These are phyloP conservation scores for Pigoraptor vietnamica DNA, from an alignment of 78 protist species.

Conservation along the genomic window DNA sequence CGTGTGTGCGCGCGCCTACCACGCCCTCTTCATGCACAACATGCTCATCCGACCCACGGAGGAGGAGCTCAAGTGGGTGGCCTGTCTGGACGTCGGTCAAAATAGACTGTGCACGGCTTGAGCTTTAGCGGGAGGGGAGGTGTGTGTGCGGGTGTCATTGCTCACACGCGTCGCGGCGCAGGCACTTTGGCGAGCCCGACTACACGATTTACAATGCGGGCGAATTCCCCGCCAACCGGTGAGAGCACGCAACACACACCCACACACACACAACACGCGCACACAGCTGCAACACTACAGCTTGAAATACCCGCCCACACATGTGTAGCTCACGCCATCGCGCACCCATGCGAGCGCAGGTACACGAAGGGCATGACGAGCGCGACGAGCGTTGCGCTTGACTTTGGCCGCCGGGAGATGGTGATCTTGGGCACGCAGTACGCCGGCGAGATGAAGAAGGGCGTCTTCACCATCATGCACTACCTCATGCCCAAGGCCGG, in stretches of 20 bases:
- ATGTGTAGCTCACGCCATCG: too few relatives aligned
- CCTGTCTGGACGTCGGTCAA: background rate
- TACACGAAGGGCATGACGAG: slow-evolving; percentile 76
- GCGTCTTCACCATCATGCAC: slow-evolving; percentile 86
- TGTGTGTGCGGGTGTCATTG: background rate
- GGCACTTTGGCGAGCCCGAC: slow-evolving; percentile 79
- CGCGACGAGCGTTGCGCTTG: slow-evolving; percentile 60
- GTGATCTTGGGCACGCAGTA: slow-evolving; percentile 91
- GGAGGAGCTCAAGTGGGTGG: slow-evolving; percentile 41
- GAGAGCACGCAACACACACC: background rate
- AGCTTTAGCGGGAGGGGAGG: background rate
- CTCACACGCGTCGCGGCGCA: background rate
- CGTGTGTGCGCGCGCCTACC: slow-evolving; percentile 80
- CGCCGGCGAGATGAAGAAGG: slow-evolving; percentile 94
- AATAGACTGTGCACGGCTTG: background rate
- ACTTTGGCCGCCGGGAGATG: slow-evolving; percentile 64
- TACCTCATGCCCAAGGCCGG: slow-evolving; percentile 84
- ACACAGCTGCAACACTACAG: too few relatives aligned
- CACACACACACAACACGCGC: too few relatives aligned
- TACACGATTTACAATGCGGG: slow-evolving; percentile 89
- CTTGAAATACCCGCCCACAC: background rate
- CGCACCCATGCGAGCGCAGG: too few relatives aligned
- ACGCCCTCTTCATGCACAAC: slow-evolving; percentile 87
- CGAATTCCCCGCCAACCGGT: slow-evolving; percentile 75
- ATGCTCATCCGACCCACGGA: slow-evolving; percentile 86